Base-by-base conservation (phyloP, 495 filamentous ascomycete genomes). In the Penicillium malachiteum region DNA sequence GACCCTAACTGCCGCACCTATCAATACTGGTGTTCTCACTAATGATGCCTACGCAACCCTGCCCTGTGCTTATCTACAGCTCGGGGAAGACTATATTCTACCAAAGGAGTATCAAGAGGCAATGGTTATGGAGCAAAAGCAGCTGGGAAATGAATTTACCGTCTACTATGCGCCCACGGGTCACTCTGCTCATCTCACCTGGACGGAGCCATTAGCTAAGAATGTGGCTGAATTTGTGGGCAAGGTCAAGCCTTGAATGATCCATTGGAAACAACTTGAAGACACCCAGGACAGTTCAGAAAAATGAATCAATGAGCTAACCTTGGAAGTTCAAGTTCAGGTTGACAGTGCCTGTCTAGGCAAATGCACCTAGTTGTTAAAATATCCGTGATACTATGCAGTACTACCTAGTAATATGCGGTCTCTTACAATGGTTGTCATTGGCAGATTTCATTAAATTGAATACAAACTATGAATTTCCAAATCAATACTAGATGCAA, bases 1-100 rank as follows among this genome's bases (percentile, higher is more conserved):
- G 43, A 67, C 54, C 57, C 59, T 76, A 52, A 77, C 71, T 42
- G 69, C 71, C 16, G 54, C 60, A 26, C 70, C 73, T 0, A 34
- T 63, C 9, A 52, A 68, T 43, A 65, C 37, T 0, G 64, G 56
- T 1, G 50, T 46, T 18, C 52, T 76, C 2, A 70, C 67, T 3
- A 69, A 74, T 41, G 58, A 74, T 51, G 56, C 66, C 2, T 76
- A 74, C 45, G 38, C 54, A 14, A 45, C 42, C 0, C 41, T 76
- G 10, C 72, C 71, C 0, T 72, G 68, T 48, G 68, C 69, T 3
- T 76, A 73, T 54, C 33, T 72, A 41, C 57, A 71, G 13, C 31
- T 64, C 0, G 69, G 72, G n/a, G 50, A 56, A 0, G 71, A 75
- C 48, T 17, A 21, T 1, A 61, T 48, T 4, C 17, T 70, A 16